These are phyloP conservation scores for Rhizopogon sp. DNA, from an alignment of 768 basidiomycete species.

Conservation along the genomic window DNA sequence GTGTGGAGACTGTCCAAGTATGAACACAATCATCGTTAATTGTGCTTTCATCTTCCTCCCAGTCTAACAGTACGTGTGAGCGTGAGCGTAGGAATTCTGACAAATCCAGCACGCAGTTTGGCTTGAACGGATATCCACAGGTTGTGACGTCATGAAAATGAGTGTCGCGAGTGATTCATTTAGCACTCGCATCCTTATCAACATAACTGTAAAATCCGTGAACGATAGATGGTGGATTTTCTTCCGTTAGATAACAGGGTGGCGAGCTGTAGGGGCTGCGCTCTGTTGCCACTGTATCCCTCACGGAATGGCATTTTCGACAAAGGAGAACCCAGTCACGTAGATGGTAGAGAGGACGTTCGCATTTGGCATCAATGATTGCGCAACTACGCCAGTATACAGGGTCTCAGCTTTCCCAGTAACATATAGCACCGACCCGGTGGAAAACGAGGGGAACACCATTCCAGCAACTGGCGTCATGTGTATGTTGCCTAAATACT, in stretches of 20 bases:
- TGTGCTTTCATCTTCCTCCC: conserved; percentile 31
- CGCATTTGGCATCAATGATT: conserved; percentile 42
- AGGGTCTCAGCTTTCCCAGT: conserved; percentile 51
- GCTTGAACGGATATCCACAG: conserved; percentile 28
- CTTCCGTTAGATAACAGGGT: conserved; percentile 46
- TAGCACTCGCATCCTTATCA: conserved; percentile 15
- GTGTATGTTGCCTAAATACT: conserved; percentile 48
- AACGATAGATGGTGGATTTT: conserved; percentile 27
- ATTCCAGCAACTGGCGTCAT: conserved; percentile 51
- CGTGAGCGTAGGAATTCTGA: conserved; percentile 42
- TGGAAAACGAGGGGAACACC: conserved; percentile 49
- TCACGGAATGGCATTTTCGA: conserved; percentile 52
- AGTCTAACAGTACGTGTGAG: conserved; percentile 48
- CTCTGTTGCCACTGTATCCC: conserved; percentile 29
- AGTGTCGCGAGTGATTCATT: conserved; percentile 46
- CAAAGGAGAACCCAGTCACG: conserved; percentile 48
- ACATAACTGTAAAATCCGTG: conserved; percentile 23
- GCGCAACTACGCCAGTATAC: conserved; percentile 42
- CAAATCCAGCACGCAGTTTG: conserved; percentile 56
- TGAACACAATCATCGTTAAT: conserved; percentile 60
- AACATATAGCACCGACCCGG: conserved; percentile 54
- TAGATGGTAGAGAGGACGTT: conserved; percentile 43
- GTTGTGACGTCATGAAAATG: conserved; percentile 37
- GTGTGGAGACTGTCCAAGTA: conserved; percentile 55
- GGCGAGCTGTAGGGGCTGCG: conserved; percentile 58